Conservation (phyloP, 257 asterid genomes). For the Solanum clarkiae region DNA sequence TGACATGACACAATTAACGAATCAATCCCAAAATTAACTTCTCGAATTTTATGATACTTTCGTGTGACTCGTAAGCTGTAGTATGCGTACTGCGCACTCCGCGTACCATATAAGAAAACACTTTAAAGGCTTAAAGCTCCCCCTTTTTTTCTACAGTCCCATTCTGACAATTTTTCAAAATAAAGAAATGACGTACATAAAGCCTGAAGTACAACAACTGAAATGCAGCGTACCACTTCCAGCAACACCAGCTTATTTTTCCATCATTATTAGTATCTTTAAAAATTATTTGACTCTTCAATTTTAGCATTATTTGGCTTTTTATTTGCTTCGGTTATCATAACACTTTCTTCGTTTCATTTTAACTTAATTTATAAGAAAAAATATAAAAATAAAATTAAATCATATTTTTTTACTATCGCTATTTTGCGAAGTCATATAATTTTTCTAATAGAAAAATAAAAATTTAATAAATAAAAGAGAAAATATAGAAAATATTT, state of each 20-base stretch:
- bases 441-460: too few species aligned
- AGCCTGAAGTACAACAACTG: not conserved
- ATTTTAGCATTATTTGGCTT: too few species aligned
- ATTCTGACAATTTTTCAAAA: not conserved
- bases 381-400: too few species aligned
- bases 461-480: too few species aligned
- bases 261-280: too few species aligned
- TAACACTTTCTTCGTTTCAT: too few species aligned
- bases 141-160: not conserved
- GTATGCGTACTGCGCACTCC: constrained; percentile 45
- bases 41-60: constrained; percentile 6
- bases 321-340: too few species aligned
- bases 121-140: not conserved
- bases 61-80: constrained; percentile 20
- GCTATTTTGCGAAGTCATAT: too few species aligned
- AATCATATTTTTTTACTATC: too few species aligned
- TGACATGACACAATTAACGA: constrained; percentile 2
- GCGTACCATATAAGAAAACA: constrained; percentile 36
- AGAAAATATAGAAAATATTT: too few species aligned
- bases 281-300: too few species aligned
- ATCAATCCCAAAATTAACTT: constrained; percentile 2
- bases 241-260: not conserved
- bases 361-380: too few species aligned
- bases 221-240: not conserved
- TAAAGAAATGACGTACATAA: not conserved